Evolutionary conservation across 495 filamentous ascomycete species (phyloP), one percentile per base, ranked within the genome.

Genomic region (Aspergillus bertholletiae): DNA sequence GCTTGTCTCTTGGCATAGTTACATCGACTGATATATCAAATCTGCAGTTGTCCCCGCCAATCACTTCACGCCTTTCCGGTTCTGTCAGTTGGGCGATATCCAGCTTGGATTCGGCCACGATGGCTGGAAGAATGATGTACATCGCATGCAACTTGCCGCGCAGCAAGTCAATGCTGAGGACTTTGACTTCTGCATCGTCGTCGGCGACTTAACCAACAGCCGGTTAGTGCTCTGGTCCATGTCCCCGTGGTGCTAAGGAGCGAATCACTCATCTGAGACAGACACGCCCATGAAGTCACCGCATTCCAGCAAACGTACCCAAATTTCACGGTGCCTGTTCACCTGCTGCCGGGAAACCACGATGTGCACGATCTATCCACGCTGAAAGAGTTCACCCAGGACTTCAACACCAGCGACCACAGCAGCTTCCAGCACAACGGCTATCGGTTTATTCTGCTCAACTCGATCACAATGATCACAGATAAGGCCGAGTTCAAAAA

Each of bases 1-100:
- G n/a, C n/a, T n/a, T n/a, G n/a, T n/a, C n/a, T n/a, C n/a, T n/a
- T n/a, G n/a, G n/a, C n/a, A n/a, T n/a, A n/a, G n/a, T n/a, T n/a
- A 28, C 26, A 28, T 28, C 5, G 8, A 28, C 26, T 28, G 26
- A 28, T n/a, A n/a, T n/a, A n/a, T 8, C 26, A 8, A 28, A 28
- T 28, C 34, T 3, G 11, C 15, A 17, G 34, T 37, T 13, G 11
- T 37, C 34, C 34, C 34, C 5, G 34, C 34, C 34, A 37, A 37
- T 13, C 34, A 45, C 27, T 49, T 35, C 47, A 37, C 18, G 7
- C 47, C 27, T 5, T 49, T 49, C 28, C 26, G 27, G 23, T 49
- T 49, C 47, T 49, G 47, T 28, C 47, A 49, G 15, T 20, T 49
- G 15, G 47, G 47, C 47, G 47, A 49, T 22, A 49, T 49, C 47